phyloP scores from a whole-genome alignment of 345 rosid species.

The Ceriops zippeliana region DNA sequence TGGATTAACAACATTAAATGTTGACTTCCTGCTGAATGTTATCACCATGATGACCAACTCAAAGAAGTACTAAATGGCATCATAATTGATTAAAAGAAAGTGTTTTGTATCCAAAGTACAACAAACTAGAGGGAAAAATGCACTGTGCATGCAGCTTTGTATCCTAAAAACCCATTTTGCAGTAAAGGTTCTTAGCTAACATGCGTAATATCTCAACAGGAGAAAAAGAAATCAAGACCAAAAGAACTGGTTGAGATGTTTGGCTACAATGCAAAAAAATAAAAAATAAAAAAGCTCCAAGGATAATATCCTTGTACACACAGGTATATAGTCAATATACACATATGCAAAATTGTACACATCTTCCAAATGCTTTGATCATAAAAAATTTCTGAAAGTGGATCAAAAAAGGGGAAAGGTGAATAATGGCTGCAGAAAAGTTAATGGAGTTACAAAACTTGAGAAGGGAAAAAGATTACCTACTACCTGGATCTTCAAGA shows the following conservation, averaged over 20 bases:
- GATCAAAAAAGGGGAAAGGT: background rate
- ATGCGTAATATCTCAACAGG: background rate
- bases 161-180: background rate
- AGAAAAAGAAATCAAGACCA: background rate
- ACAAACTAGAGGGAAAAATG: background rate
- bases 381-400: background rate
- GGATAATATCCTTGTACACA: too few species aligned
- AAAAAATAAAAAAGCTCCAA: too few species aligned
- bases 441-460: background rate
- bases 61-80: background rate
- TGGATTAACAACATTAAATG: background rate
- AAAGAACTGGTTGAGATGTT: background rate
- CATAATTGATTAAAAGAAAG: background rate
- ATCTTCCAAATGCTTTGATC: background rate
- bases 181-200: background rate
- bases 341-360: too few species aligned
- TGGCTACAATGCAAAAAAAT: too few species aligned
- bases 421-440: background rate
- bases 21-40: background rate
- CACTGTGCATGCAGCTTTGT: background rate
- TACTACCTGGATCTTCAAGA: constrained; percentile 82
- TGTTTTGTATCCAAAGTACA: background rate
- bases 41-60: constrained; percentile 6
- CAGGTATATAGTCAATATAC: too few species aligned
- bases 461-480: constrained; percentile 34